Evolutionary conservation across 1,284 basidiomycete species (phyloP).

Genomic region (Tilletia walkeri): DNA sequence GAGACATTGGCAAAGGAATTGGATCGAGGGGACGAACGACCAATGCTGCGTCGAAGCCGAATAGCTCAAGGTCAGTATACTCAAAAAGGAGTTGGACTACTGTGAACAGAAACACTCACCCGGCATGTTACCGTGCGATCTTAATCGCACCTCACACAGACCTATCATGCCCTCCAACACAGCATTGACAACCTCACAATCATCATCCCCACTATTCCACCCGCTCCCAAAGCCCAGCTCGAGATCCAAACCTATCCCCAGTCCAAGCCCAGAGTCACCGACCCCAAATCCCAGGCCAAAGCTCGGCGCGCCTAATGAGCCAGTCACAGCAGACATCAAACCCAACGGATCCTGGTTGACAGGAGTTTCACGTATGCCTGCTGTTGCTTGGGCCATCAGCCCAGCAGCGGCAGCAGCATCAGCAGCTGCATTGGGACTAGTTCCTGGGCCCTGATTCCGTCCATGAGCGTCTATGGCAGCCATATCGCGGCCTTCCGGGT

Average conservation of each 20-base stretch:
- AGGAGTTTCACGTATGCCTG: neutral
- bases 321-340: neutral
- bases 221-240: neutral
- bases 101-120: neutral
- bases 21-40: conserved; percentile 7
- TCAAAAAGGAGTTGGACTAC: neutral
- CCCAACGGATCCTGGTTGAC: conserved; percentile 1
- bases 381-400: neutral
- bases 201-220: neutral
- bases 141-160: neutral
- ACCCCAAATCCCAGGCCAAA: neutral
- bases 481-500: neutral
- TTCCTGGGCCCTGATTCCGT: neutral
- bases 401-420: neutral
- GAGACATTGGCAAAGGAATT: neutral
- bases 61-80: neutral
- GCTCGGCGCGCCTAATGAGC: neutral
- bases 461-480: too few relatives aligned
- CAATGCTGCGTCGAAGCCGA: neutral
- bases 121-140: conserved; percentile 3
- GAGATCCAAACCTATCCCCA: neutral
- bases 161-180: conserved; percentile 4
- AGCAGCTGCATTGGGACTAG: neutral
- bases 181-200: neutral
- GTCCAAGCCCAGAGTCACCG: neutral